These are phyloP conservation scores for Apiospora aurea DNA, from an alignment of 2,329 filamentous ascomycete species.

Conservation along the genomic window DNA sequence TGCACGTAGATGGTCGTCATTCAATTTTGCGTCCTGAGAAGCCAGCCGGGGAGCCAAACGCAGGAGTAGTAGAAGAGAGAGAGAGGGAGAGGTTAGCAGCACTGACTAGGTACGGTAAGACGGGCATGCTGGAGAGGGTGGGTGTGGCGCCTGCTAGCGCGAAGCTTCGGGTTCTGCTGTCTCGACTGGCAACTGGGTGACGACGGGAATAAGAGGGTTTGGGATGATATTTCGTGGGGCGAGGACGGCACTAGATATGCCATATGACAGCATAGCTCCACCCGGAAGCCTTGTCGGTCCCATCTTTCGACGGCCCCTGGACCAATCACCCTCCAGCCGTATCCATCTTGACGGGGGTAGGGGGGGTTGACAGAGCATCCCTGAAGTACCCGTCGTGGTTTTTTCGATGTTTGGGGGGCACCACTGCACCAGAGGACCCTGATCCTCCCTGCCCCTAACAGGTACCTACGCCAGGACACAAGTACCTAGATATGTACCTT, in stretches of 20 bases:
- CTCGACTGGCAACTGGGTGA: slow-evolving; percentile 19
- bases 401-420: slow-evolving; percentile 8
- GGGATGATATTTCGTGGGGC: slow-evolving; percentile 3
- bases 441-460: slow-evolving; percentile 19
- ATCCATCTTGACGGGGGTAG: slow-evolving; percentile 16
- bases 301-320: not conserved
- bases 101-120: not conserved
- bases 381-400: not conserved
- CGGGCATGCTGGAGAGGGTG: slow-evolving; percentile 24
- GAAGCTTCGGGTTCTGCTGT: slow-evolving; percentile 25
- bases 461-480: not conserved
- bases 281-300: not conserved
- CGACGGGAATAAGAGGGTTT: slow-evolving; percentile 27
- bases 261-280: slow-evolving; percentile 24
- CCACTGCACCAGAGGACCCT: slow-evolving; percentile 6
- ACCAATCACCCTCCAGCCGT: not conserved
- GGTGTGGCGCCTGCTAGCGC: slow-evolving; percentile 28
- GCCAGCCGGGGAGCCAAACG: not conserved
- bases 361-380: slow-evolving; percentile 11
- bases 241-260: slow-evolving; percentile 14
- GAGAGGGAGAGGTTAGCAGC: too few relatives aligned
- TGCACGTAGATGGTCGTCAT: slow-evolving; percentile 9
- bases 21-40: not conserved
- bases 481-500: too few relatives aligned
- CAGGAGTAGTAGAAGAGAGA: not conserved